Evolutionary conservation across 192 early-diverging fungal species (phyloP), one percentile per base, ranked within the genome.

Genomic region (Coemansia asiatica): DNA sequence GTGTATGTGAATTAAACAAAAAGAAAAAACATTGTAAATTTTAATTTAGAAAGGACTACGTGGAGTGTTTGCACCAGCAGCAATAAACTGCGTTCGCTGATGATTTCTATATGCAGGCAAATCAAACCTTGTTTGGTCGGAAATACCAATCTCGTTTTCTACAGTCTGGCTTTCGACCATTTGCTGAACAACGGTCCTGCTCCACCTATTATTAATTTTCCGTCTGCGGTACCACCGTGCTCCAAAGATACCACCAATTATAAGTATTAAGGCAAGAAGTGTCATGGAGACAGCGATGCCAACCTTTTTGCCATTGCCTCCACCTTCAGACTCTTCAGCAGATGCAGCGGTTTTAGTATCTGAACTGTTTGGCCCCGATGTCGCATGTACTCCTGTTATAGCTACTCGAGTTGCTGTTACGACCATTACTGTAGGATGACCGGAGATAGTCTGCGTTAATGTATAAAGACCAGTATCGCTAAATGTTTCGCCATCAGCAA

Each of bases 131-230:
- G 61, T 10, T 4, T 28, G 29, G 5, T 22, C 60, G 9, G 60
- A 18, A 21, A 48, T 50, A 15, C 76, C 76, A 13, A 66, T 48
- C 44, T 79, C 76, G 38, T 63, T 79, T 5, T 70, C 64, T 15
- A 57, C 68, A 21, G 67, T 69, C n/a, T 79, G 76, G 54, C 70
- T 67, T 15, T 79, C 76, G 19, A 79, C 56, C 18, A 79, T 79
- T 22, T 79, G 67, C 29, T 56, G 71, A 15, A 79, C 67, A 3
- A 56, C 67, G 5, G 51, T 60, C 1, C 64, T 59, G 7, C 44
- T 72, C 76, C 76, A 79, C 31, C 58, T 55, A 28, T 26, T 67
- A 13, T 55, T 36, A 29, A 57, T 36, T 25, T 51, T 61, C 63
- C 54, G 63, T 29, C 53, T 33, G 26, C 76, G 63, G 19, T 67